Percentiles rank a stretch among this genome's conserved stretches.
Evolutionary conservation across 345 rosid species (phyloP).

Genomic region (Populus alba): DNA sequence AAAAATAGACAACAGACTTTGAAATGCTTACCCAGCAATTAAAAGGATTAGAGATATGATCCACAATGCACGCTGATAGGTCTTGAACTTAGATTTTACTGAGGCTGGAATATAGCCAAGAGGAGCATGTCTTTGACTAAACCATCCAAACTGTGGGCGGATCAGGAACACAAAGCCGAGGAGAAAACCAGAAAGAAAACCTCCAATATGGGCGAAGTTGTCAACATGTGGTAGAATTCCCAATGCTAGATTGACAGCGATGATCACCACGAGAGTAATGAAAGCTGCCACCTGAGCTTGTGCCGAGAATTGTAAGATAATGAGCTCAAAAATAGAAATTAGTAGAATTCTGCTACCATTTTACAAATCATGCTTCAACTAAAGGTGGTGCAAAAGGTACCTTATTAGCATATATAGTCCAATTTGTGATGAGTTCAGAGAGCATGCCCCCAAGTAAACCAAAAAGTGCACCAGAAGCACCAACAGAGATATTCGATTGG

Average conservation of each 20-base stretch:
- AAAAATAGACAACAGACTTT: neutral
- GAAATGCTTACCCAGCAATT: conserved; percentile 58
- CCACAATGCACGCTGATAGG: conserved; percentile 72
- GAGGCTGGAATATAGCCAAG: conserved; percentile 24
- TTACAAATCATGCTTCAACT: neutral
- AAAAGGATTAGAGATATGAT: conserved; percentile 62
- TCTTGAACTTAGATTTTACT: conserved; percentile 56
- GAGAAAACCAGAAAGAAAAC: conserved; percentile 78
- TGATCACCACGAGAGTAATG: conserved; percentile 67
- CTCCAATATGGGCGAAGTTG: conserved; percentile 97
- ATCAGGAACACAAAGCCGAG: conserved; percentile 84
- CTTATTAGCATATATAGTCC: conserved; percentile 91
- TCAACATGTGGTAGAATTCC: conserved; percentile 95
- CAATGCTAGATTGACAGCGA: conserved; percentile 73
- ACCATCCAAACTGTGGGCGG: conserved; percentile 88
- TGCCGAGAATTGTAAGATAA: neutral
- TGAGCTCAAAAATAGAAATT: neutral
- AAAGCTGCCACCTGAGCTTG: conserved; percentile 56
- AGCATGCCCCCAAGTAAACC: conserved; percentile 96
- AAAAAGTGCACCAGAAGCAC: conserved; percentile 96
- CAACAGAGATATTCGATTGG: conserved; percentile 77
- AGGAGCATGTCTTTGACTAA: conserved; percentile 50
- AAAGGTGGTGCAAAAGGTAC: conserved; percentile 26
- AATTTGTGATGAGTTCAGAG: conserved; percentile 88
- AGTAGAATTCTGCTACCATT: neutral